A percentile compares a stretch with the other conserved stretches of the same genome.
Conservation (phyloP, 2,329 filamentous ascomycete genomes). For the Amylocarpus encephaloides region DNA sequence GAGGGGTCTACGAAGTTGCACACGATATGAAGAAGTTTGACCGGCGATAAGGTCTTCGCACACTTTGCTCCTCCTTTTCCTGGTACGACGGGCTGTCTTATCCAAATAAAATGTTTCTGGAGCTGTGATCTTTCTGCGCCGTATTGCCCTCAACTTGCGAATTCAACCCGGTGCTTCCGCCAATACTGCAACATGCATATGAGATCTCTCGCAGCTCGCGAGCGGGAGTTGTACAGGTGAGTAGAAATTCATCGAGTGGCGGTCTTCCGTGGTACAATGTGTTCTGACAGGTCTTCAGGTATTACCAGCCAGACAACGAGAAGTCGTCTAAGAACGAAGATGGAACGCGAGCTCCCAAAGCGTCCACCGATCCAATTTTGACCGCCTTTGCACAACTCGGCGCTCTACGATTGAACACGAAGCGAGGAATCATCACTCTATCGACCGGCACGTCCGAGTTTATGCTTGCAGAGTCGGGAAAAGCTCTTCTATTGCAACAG, state of each 20-base stretch:
- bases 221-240: slow-evolving; percentile 25
- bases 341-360: slow-evolving; percentile 2
- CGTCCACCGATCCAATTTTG: slow-evolving; percentile 36
- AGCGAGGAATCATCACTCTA: slow-evolving; percentile 40
- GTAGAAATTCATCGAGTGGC: not conserved
- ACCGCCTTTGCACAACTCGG: slow-evolving; percentile 44
- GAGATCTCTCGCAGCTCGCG: slow-evolving; percentile 9
- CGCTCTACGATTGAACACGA: slow-evolving; percentile 41
- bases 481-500: slow-evolving; percentile 22
- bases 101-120: not conserved
- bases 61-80: not conserved
- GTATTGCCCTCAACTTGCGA: too few species aligned
- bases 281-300: slow-evolving; percentile 10
- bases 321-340: not conserved
- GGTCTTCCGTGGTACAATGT: not conserved
- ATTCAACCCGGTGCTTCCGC: not conserved
- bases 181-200: not conserved
- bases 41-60: not conserved
- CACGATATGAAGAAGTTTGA: not conserved
- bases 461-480: slow-evolving; percentile 26
- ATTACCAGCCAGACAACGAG: slow-evolving; percentile 18
- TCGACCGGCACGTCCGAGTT: slow-evolving; percentile 19
- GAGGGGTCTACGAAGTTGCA: not conserved
- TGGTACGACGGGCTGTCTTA: not conserved
- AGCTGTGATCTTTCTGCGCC: not conserved